Percentiles rank a stretch among this genome's conserved stretches.
Conservation (phyloP, 1,284 basidiomycete genomes). For the Pyrrhoderma noxium region DNA sequence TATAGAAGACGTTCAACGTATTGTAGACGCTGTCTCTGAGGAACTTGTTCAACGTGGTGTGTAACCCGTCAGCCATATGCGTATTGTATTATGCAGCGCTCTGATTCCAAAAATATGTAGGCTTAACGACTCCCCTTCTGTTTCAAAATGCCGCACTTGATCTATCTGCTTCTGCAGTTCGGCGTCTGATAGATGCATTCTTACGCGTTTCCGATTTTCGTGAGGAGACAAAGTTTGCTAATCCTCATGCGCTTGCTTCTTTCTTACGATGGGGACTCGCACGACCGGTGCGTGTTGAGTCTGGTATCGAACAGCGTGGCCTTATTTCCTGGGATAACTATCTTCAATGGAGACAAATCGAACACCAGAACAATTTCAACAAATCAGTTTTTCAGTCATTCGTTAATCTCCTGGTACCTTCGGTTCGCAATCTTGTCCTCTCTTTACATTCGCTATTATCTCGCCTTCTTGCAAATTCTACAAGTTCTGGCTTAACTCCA, state of each 20-base stretch:
- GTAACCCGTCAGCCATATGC: conserved; percentile 22
- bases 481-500: conserved; percentile 75
- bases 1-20: conserved; percentile 61
- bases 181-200: conserved; percentile 70
- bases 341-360: conserved; percentile 51
- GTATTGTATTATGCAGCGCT: background rate
- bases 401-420: conserved; percentile 44
- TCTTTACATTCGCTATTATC: conserved; percentile 69
- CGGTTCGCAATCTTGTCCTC: conserved; percentile 53
- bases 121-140: conserved; percentile 81
- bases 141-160: conserved; percentile 85
- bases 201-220: conserved; percentile 40
- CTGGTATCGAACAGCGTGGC: conserved; percentile 61
- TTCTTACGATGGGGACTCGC: conserved; percentile 80
- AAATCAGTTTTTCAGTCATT: conserved; percentile 61
- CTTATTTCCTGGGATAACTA: conserved; percentile 76
- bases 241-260: conserved; percentile 82
- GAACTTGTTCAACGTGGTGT: conserved; percentile 56
- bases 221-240: conserved; percentile 75
- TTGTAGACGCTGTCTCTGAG: conserved; percentile 63
- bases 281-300: conserved; percentile 58
- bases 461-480: conserved; percentile 74
- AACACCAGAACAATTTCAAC: conserved; percentile 39
- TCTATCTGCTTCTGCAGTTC: conserved; percentile 63
- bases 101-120: conserved; percentile 27